phyloP scores from a whole-genome alignment of 345 rosid species.

The Acer saccharum region DNA sequence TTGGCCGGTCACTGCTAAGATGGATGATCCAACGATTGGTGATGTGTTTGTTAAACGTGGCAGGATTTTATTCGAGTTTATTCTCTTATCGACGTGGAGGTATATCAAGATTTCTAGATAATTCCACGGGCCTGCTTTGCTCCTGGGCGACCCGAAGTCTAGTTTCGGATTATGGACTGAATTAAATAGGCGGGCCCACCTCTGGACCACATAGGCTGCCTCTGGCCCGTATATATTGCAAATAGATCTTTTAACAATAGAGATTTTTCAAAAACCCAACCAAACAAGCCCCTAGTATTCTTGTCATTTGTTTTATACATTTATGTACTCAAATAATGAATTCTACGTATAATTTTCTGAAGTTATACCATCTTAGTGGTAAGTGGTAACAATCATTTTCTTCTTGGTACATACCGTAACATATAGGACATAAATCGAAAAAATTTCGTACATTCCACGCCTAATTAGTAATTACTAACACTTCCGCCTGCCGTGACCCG shows the following conservation, averaged over 20 bases:
- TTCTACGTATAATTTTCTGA: too few species aligned
- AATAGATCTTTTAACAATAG: too few species aligned
- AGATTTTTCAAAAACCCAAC: too few species aligned
- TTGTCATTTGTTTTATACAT: too few species aligned
- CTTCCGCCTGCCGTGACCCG: not conserved
- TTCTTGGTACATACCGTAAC: too few species aligned
- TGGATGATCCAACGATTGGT: slow-evolving; percentile 24
- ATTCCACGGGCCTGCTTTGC: not conserved
- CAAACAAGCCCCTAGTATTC: not conserved
- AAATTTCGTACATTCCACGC: not conserved
- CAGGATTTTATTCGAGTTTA: slow-evolving; percentile 11
- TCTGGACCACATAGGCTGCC: not conserved
- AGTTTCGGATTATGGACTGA: not conserved
- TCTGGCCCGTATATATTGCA: not conserved
- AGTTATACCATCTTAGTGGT: too few species aligned
- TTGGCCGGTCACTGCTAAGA: slow-evolving; percentile 4
- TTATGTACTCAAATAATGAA: too few species aligned
- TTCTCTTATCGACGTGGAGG: slow-evolving; percentile 8
- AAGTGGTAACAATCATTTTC: too few species aligned
- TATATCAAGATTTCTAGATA: slow-evolving; percentile 1
- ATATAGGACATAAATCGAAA: too few species aligned
- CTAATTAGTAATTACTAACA: not conserved
- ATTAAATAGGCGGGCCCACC: not conserved
- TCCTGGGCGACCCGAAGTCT: not conserved
- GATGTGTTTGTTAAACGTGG: slow-evolving; percentile 27